These are phyloP conservation scores for Fusarium sarcochroum DNA, from an alignment of 2,329 filamentous ascomycete genomes.

Conservation along the genomic window DNA sequence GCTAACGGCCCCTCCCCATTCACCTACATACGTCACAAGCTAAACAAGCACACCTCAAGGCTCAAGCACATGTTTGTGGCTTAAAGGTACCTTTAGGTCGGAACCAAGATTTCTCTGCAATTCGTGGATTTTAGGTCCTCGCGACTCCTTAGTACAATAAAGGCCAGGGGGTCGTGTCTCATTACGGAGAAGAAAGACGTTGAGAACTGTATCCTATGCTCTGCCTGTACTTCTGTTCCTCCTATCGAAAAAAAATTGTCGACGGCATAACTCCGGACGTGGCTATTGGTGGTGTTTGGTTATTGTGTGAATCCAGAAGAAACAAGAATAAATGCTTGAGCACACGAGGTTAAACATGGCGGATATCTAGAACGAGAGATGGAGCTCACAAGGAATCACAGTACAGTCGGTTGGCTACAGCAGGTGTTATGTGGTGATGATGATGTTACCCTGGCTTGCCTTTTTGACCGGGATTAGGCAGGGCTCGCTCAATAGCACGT, in stretches of 20 bases:
- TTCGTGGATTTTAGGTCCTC: neutral
- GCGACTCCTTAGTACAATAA: neutral
- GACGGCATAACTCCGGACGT: constrained; percentile 4
- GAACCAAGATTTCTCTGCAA: neutral
- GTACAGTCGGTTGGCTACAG: neutral
- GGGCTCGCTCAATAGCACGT: constrained; percentile 26
- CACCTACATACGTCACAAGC: constrained; percentile 19
- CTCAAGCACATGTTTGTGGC: constrained; percentile 21
- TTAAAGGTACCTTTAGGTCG: neutral
- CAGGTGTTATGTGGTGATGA: constrained; percentile 30
- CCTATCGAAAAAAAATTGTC: no score
- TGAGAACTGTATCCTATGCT: no score
- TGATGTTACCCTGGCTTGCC: constrained; percentile 22
- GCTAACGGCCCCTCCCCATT: neutral
- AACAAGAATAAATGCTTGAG: neutral
- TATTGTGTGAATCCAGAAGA: neutral
- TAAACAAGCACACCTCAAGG: no score
- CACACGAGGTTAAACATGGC: neutral
- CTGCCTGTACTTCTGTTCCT: no score
- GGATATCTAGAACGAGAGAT: neutral
- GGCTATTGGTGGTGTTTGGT: neutral
- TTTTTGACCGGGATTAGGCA: constrained; percentile 8
- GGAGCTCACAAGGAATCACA: neutral
- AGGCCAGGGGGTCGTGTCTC: neutral
- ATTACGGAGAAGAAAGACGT: no score